Base-by-base conservation (phyloP, 345 rosid species). In the Theobroma cacao region DNA sequence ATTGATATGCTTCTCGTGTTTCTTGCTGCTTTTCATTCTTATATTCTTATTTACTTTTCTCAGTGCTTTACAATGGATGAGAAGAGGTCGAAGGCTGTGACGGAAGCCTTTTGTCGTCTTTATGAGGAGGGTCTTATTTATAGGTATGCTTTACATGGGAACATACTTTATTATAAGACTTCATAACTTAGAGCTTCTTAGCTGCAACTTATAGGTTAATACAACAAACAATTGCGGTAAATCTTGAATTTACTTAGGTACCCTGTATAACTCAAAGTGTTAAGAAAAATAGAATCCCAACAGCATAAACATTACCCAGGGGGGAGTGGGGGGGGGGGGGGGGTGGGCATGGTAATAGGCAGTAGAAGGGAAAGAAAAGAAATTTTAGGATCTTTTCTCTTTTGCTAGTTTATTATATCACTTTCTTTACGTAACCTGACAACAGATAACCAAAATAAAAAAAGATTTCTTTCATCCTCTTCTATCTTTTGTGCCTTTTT, bases 51-150 rank as follows among this genome's bases (percentile, higher is more conserved):
- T 52, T 18, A 58, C 13, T 36, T 68, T 80, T 33, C 62, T 3
- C 82, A 96, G 99, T 94, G 94, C 85, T 96, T 92, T 85, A 96
- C 99, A 28, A 88, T 96, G 99, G 98, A 96, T 84, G 98, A 91
- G 34, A 85, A 88, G 84, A 85, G 97, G 86, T 92, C 98, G 76
- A 90, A 85, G 84, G 98, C 98, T 76, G 97, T 96, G 65, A 88
- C 84, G 20, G 99, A 92, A 82, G 98, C 92, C 75, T 96, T 94
- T 87, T 88, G 89, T 78, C 86, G 83, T 84, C 82, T 96, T 34
- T 85, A 88, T 86, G 84, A 85, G 70, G 95, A 92, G 74, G 93
- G 94, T 78, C 94, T 94, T 77, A 90, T 96, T 71, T 94, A 96
- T 82, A 90, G 99, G 99, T 89, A 88, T 70, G 31, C 40, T 72